Evolutionary conservation across 805 yeast species (phyloP).

Genomic region (Starmerella asiatica): DNA sequence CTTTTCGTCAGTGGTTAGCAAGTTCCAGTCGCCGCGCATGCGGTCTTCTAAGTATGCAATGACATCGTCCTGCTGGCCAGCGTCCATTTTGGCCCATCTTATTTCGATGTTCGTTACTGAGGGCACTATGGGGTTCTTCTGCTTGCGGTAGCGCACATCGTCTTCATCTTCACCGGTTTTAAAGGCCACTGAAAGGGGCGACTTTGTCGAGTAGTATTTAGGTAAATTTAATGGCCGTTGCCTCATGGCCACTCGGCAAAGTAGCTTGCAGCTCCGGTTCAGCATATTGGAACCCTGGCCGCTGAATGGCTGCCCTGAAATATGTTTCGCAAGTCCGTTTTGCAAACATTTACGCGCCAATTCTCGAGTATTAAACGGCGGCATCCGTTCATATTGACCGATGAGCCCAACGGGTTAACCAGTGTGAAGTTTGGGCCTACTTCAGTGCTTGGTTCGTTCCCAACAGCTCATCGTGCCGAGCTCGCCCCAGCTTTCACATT

Average conservation of each 20-base stretch:
- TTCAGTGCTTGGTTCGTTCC: conserved; percentile 21
- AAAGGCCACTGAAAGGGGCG: conserved; percentile 23
- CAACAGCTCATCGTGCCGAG: conserved; percentile 7
- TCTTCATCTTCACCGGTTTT: conserved; percentile 21
- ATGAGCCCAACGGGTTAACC: conserved; percentile 2
- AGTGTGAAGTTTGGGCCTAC: conserved; percentile 18
- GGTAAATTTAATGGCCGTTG: too few species aligned
- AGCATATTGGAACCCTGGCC: too few species aligned
- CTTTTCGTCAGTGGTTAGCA: conserved; percentile 24
- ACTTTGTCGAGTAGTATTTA: conserved; percentile 7
- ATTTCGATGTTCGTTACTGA: conserved; percentile 21
- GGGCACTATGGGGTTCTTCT: conserved; percentile 27
- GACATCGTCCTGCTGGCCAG: conserved; percentile 29
- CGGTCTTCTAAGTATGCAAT: conserved; percentile 27
- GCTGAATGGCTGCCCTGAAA: too few species aligned
- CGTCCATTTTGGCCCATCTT: conserved; percentile 27
- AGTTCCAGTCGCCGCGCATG: conserved; percentile 28
- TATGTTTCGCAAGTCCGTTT: neutral
- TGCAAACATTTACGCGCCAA: neutral
- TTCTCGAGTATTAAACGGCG: conserved; percentile 3
- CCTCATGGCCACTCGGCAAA: too few species aligned
- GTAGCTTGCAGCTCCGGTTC: too few species aligned
- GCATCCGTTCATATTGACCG: conserved; percentile 8
- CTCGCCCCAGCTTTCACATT: conserved; percentile 16
- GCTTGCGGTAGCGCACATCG: conserved; percentile 20